Conservation (phyloP, 331 rosid genomes). For the Arachis monticola region DNA sequence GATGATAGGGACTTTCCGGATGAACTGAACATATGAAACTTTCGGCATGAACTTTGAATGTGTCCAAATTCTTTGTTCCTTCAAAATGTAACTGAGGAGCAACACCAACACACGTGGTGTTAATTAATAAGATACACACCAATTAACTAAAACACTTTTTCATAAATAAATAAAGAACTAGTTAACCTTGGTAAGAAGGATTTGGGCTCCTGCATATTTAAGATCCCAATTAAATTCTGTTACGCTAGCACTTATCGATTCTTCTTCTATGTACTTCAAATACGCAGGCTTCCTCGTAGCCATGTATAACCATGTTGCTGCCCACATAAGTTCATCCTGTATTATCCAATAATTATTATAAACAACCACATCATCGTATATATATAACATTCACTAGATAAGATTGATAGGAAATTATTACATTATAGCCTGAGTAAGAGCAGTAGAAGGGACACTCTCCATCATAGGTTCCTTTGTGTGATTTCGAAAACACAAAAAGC, state of each 20-base stretch:
- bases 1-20: conserved; percentile 87
- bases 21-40: conserved; percentile 78
- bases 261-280: conserved; percentile 61
- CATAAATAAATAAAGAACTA: background rate
- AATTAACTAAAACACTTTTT: too few relatives aligned
- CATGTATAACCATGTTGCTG: conserved; percentile 81
- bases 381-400: too few relatives aligned
- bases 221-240: conserved; percentile 97
- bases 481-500: conserved; percentile 73
- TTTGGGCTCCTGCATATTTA: conserved; percentile 91
- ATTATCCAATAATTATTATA: background rate
- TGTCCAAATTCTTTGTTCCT: conserved; percentile 55
- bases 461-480: conserved; percentile 77
- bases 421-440: conserved; percentile 88
- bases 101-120: too few relatives aligned
- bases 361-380: too few relatives aligned
- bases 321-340: conserved; percentile 95
- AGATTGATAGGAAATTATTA: conserved; percentile 30
- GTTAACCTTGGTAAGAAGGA: conserved; percentile 66
- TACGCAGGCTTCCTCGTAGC: conserved; percentile 62
- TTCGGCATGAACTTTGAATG: conserved; percentile 65
- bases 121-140: too few relatives aligned
- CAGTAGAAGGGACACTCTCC: conserved; percentile 99
- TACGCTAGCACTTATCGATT: conserved; percentile 66
- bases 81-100: conserved; percentile 52